phyloP scores from a whole-genome alignment of 2,329 filamentous ascomycete species.

The Colletotrichum eleusines region DNA sequence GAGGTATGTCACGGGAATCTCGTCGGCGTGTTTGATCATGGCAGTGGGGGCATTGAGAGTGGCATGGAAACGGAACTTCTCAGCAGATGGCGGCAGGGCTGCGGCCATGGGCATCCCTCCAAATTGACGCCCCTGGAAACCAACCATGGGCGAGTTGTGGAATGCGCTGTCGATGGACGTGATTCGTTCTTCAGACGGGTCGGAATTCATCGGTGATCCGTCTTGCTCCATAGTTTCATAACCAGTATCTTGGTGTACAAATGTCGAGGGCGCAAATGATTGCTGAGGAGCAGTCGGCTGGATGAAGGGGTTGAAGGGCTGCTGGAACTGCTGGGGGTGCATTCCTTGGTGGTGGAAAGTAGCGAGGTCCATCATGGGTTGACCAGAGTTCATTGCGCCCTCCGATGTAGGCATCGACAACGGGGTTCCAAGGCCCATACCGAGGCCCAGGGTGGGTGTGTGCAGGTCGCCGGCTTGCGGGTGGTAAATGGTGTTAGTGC shows the following conservation, averaged over 20 bases:
- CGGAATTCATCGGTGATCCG: conserved; percentile 73
- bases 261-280: conserved; percentile 81
- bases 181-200: conserved; percentile 63
- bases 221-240: conserved; percentile 86
- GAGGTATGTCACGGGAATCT: conserved; percentile 96
- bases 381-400: conserved; percentile 70
- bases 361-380: conserved; percentile 72
- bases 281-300: conserved; percentile 67
- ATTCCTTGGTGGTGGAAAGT: conserved; percentile 69
- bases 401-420: conserved; percentile 81
- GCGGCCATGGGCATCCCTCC: conserved; percentile 60
- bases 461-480: conserved; percentile 88
- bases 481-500: conserved; percentile 84
- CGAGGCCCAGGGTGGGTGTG: conserved; percentile 80
- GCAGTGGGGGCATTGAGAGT: conserved; percentile 94
- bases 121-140: conserved; percentile 66
- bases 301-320: conserved; percentile 78
- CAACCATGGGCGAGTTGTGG: conserved; percentile 70
- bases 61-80: conserved; percentile 89
- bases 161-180: conserved; percentile 71
- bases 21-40: conserved; percentile 90
- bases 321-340: conserved; percentile 70
- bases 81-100: conserved; percentile 65
- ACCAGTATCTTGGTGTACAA: conserved; percentile 82
- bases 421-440: conserved; percentile 83